Base-by-base conservation (phyloP, 108 stramenopile species). In the Cyclostephanos invisitatus region DNA sequence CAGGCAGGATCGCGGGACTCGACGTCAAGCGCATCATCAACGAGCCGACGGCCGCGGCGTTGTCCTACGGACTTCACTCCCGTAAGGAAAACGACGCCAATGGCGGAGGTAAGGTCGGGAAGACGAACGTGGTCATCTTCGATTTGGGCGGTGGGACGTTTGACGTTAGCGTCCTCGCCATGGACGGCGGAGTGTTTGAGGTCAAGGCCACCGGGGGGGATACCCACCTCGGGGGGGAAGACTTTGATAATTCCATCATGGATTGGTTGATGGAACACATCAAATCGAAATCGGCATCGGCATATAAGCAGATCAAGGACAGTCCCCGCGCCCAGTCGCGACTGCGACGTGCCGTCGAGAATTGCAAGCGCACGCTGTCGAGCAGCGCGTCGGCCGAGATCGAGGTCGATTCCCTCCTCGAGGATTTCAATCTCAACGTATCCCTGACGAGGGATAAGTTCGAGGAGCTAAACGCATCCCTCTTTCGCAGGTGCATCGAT, bases 211-310 rank as follows among this genome's bases (percentile, higher is more conserved):
- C 96, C 47, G 89, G 87, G 63, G 94, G 94, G 28, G 94, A 96
- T 74, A 96, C 94, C 24, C 96, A 95, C 62, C 74, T 94, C 50
- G 94, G 94, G 22, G 94, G 94, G n/a, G 93, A 94, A 85, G 94
- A 96, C 87, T 97, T 96, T 46, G 96, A 97, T 72, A 90, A 95
- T 74, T 69, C 85, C 53, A 68, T 96, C 44, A 86, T 97, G 70
- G 77, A 85, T 25, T 92, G 93, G 92, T 87, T 86, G 67, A 64
- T 93, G 51, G 87, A 93, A 57, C 75, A 90, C 73, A 68, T 85
- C 64, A 73, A 75, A 68, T 68, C 86, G 58, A 87, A 56, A 89
- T 86, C 72, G 73, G 84, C 68, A 61, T 88, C 86, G 21, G 73
- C 61, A n/a, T 67, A 50, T 47, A 72, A 67, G 55, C 70, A 82